phyloP scores from a whole-genome alignment of 306 rosid species.

The Lathyrus aphaca region DNA sequence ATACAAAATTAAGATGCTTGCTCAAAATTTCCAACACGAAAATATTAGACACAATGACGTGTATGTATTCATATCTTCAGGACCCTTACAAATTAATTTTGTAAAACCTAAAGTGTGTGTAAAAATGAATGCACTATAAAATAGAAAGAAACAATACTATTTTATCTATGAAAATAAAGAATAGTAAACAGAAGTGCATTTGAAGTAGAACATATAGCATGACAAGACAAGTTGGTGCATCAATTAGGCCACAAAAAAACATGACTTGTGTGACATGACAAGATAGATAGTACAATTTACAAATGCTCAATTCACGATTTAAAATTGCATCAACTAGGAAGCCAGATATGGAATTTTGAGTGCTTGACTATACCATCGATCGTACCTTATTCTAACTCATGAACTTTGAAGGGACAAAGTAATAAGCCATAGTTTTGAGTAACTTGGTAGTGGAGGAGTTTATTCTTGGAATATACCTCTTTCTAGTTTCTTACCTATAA shows the following conservation, averaged over 20 bases:
- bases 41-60: no score
- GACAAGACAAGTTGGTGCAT: neutral
- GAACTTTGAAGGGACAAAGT: conserved; percentile 24
- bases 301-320: conserved; percentile 7
- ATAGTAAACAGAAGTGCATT: neutral
- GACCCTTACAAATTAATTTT: no score
- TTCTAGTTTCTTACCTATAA: conserved; percentile 36
- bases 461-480: conserved; percentile 68
- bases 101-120: no score
- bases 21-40: no score
- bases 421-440: conserved; percentile 30
- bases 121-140: no score
- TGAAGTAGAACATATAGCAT: neutral
- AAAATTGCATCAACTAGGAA: conserved; percentile 17
- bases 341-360: conserved; percentile 25
- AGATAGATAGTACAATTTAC: neutral
- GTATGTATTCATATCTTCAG: no score
- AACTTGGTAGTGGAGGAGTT: conserved; percentile 56
- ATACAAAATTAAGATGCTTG: no score
- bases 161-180: no score
- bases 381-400: conserved; percentile 33
- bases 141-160: no score
- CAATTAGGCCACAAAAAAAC: neutral
- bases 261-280: conserved; percentile 12
- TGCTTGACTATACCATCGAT: conserved; percentile 19